Conservation (phyloP, 2,329 filamentous ascomycete species). For the Aspergillus costaricaensis region DNA sequence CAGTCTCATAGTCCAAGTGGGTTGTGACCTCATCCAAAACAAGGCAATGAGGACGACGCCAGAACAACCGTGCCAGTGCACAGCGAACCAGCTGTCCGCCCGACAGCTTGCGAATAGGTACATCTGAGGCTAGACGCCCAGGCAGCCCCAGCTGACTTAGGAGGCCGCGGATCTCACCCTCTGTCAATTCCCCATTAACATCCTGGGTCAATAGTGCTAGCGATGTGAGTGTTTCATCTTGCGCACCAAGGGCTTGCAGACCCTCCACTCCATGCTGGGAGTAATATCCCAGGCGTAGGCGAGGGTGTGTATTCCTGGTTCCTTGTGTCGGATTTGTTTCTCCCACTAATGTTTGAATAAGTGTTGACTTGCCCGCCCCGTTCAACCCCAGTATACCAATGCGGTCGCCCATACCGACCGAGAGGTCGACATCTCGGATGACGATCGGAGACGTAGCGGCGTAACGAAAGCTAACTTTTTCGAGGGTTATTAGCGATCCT, state of each 20-base stretch:
- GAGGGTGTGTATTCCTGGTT: conserved; percentile 65
- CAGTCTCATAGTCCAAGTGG: conserved; percentile 81
- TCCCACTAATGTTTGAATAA: conserved; percentile 70
- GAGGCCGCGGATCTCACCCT: conserved; percentile 68
- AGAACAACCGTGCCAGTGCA: conserved; percentile 69
- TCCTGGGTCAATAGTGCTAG: conserved; percentile 63
- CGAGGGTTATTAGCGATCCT: conserved; percentile 70
- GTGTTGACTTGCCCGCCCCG: conserved; percentile 77
- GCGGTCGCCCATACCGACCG: conserved; percentile 71
- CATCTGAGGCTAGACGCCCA: conserved; percentile 70
- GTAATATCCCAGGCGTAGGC: conserved; percentile 73
- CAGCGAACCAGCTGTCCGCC: conserved; percentile 74
- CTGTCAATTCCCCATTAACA: conserved; percentile 55
- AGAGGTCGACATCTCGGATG: conserved; percentile 66
- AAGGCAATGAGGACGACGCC: conserved; percentile 68
- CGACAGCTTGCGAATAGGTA: conserved; percentile 71
- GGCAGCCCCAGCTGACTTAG: conserved; percentile 70
- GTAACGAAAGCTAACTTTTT: conserved; percentile 69
- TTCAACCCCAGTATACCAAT: conserved; percentile 78
- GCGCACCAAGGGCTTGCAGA: conserved; percentile 59
- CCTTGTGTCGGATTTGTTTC: conserved; percentile 62
- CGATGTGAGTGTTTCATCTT: conserved; percentile 61
- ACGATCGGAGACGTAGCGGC: conserved; percentile 47
- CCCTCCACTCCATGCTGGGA: conserved; percentile 76
- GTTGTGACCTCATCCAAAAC: conserved; percentile 82